phyloP scores from a whole-genome alignment of 2,329 filamentous ascomycete species.

The Ascochyta viciae-villosae region DNA sequence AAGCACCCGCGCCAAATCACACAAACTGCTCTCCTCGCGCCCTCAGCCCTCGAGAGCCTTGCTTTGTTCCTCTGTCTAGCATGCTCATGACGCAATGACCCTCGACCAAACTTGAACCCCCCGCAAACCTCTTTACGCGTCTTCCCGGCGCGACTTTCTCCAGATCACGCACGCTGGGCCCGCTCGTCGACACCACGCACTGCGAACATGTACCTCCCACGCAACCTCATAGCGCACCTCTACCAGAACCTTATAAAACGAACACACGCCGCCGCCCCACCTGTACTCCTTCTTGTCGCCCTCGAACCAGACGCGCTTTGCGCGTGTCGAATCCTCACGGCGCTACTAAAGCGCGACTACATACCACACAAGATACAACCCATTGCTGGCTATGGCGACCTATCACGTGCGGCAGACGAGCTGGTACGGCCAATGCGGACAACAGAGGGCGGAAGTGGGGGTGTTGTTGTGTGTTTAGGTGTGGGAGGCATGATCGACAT shows the following conservation, averaged over 20 bases:
- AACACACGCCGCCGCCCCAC: slow-evolving; percentile 87
- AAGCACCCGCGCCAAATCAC: slow-evolving; percentile 32
- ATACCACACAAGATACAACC: slow-evolving; percentile 98
- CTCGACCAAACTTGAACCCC: slow-evolving; percentile 17
- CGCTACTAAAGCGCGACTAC: slow-evolving; percentile 95
- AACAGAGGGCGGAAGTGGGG: slow-evolving; percentile 81
- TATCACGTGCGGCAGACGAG: slow-evolving; percentile 78
- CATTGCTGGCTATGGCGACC: slow-evolving; percentile 88
- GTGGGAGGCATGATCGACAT: slow-evolving; percentile 92
- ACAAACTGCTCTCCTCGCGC: slow-evolving; percentile 30
- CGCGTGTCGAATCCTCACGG: slow-evolving; percentile 90
- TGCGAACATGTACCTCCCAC: slow-evolving; percentile 85
- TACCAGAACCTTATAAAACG: slow-evolving; percentile 88
- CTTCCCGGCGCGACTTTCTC: slow-evolving; percentile 28
- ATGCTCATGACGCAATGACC: slow-evolving; percentile 29
- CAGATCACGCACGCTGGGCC: slow-evolving; percentile 23
- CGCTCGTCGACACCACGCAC: slow-evolving; percentile 17
- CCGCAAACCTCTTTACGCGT: slow-evolving; percentile 35
- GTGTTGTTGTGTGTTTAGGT: slow-evolving; percentile 89
- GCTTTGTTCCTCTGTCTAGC: slow-evolving; percentile 24
- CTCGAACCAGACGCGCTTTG: slow-evolving; percentile 96
- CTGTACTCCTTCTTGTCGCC: slow-evolving; percentile 88
- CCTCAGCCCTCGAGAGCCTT: slow-evolving; percentile 20
- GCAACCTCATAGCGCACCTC: slow-evolving; percentile 84
- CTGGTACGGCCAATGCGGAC: slow-evolving; percentile 87